A percentile compares a stretch with the other conserved stretches of the same genome.
Evolutionary conservation across 345 rosid species (phyloP).

Genomic region (Lepidium sativum): DNA sequence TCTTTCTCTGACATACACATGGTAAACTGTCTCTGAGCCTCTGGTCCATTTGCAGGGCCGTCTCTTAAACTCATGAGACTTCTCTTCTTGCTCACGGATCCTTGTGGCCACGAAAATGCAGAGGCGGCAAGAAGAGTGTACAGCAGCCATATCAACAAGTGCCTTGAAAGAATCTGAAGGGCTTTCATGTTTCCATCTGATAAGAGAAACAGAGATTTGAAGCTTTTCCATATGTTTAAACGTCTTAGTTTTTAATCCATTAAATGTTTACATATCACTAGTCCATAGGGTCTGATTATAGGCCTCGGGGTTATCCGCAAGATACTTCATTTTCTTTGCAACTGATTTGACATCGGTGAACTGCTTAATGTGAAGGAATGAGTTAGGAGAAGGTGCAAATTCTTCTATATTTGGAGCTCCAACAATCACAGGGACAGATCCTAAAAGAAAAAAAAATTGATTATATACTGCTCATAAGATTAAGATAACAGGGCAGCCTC

Average conservation of each 20-base stretch:
- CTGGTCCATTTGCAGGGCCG: constrained; percentile 78
- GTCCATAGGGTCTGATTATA: constrained; percentile 64
- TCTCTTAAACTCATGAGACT: constrained; percentile 37
- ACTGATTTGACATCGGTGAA: constrained; percentile 41
- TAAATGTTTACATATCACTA: not conserved
- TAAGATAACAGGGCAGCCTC: not conserved
- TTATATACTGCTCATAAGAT: not conserved
- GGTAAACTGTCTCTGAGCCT: constrained; percentile 49
- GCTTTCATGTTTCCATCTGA: constrained; percentile 89
- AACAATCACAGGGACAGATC: constrained; percentile 72
- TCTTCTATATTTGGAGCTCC: constrained; percentile 88
- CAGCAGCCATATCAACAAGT: constrained; percentile 91
- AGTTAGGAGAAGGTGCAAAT: constrained; percentile 53
- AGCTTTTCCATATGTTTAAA: not conserved
- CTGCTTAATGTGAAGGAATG: constrained; percentile 56
- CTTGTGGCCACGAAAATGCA: constrained; percentile 78
- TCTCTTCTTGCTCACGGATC: constrained; percentile 67
- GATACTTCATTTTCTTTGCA: constrained; percentile 57
- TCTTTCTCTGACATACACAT: constrained; percentile 72
- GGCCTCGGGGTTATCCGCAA: constrained; percentile 54
- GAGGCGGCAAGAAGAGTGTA: constrained; percentile 88
- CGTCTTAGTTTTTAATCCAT: not conserved
- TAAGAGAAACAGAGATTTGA: not conserved
- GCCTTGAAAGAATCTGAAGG: constrained; percentile 91
- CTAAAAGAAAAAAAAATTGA: constrained; percentile 16